A percentile compares a stretch with the other conserved stretches of the same genome.
phyloP scores from a whole-genome alignment of 2,329 filamentous ascomycete genomes.

The Scytalidium sp. region DNA sequence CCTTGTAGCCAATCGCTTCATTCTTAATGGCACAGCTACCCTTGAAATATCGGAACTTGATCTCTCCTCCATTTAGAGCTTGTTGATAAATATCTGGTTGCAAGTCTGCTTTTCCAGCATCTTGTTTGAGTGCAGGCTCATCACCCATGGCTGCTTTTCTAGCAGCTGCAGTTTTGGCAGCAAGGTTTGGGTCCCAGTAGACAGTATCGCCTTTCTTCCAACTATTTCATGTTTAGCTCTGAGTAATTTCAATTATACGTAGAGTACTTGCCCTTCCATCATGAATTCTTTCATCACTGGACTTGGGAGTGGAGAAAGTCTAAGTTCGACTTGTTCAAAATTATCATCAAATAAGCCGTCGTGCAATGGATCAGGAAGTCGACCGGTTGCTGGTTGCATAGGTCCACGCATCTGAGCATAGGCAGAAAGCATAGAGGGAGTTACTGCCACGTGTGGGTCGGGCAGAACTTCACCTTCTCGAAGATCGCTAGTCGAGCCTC shows the following conservation, averaged over 20 bases:
- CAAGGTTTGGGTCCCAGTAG: background rate
- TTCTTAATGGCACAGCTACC: background rate
- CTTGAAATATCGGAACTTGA: background rate
- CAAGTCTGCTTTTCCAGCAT: background rate
- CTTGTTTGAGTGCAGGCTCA: background rate
- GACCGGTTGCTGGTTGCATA: background rate
- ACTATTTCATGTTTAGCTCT: background rate
- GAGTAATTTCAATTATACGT: background rate
- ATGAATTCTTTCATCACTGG: background rate
- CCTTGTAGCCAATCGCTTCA: conserved; percentile 18
- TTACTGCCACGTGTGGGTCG: conserved; percentile 14
- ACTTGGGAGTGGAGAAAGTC: background rate
- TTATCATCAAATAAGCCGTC: background rate
- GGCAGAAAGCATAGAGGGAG: conserved; percentile 14
- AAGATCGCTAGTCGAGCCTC: too few relatives aligned
- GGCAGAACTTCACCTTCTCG: too few relatives aligned
- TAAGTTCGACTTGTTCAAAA: background rate
- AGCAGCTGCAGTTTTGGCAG: background rate
- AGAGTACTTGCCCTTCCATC: background rate
- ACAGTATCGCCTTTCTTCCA: background rate
- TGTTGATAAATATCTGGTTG: background rate
- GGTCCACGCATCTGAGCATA: conserved; percentile 16
- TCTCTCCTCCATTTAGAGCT: background rate
- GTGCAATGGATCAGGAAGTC: background rate
- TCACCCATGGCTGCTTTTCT: background rate